A percentile compares a stretch with the other conserved stretches of the same genome.
These are phyloP conservation scores for Russula sp. DNA, from an alignment of 768 basidiomycete species.

Conservation along the genomic window DNA sequence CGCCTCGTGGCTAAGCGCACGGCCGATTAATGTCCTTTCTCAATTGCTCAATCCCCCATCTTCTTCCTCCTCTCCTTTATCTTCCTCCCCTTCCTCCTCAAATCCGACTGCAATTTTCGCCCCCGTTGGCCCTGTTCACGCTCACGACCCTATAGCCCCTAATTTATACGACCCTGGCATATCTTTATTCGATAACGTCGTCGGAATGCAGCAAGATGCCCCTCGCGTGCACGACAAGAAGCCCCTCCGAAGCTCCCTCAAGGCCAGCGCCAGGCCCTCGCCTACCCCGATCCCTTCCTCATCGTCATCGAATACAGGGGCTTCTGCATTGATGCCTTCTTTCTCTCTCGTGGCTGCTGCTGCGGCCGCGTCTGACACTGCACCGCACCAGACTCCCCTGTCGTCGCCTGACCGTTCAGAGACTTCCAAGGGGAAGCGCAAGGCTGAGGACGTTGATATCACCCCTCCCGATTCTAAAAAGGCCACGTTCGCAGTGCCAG, in stretches of 20 bases:
- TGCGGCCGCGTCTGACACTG: conserved; percentile 36
- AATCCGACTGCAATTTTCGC: conserved; percentile 15
- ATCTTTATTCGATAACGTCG: conserved; percentile 18
- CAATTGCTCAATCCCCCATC: conserved; percentile 7
- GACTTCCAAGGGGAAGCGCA: conserved; percentile 59
- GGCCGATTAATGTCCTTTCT: conserved; percentile 5
- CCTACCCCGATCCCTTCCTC: conserved; percentile 26
- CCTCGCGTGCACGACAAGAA: conserved; percentile 26
- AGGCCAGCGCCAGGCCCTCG: conserved; percentile 21
- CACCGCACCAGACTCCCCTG: conserved; percentile 22
- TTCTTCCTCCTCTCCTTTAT: not conserved
- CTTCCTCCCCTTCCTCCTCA: conserved; percentile 8
- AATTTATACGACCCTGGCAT: conserved; percentile 26
- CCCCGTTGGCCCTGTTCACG: conserved; percentile 2
- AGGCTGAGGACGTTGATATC: conserved; percentile 68
- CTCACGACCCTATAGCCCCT: conserved; percentile 14
- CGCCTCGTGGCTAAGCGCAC: conserved; percentile 4
- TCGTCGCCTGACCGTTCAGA: conserved; percentile 34
- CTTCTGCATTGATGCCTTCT: conserved; percentile 11
- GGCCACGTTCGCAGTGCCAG: conserved; percentile 59
- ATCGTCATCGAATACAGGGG: conserved; percentile 19
- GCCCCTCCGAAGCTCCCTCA: conserved; percentile 29
- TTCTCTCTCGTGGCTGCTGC: conserved; percentile 26
- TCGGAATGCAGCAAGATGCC: conserved; percentile 26
- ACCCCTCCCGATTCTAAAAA: conserved; percentile 64